Evolutionary conservation across 306 rosid species (phyloP).

Genomic region (Cyclanthera cordifolia): DNA sequence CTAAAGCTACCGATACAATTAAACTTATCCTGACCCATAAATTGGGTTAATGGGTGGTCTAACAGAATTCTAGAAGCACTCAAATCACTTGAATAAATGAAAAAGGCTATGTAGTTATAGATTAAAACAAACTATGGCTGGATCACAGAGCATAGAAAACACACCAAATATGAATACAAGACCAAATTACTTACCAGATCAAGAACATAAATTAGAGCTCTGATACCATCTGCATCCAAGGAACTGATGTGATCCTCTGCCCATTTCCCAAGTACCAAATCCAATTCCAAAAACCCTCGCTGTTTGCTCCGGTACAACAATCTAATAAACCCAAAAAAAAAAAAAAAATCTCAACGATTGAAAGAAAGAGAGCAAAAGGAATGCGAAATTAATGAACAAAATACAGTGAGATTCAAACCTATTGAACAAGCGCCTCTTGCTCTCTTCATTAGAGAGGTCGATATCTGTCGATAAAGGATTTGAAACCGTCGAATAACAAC

Average conservation of each 20-base stretch:
- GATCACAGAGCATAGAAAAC: background rate
- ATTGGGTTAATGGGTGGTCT: no score
- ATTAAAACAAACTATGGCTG: background rate
- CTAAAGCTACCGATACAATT: no score
- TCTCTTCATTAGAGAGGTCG: constrained; percentile 60
- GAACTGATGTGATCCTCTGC: constrained; percentile 61
- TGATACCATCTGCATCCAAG: constrained; percentile 54
- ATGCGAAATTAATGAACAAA: background rate
- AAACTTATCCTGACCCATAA: no score
- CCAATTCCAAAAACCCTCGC: constrained; percentile 75
- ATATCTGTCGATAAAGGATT: constrained; percentile 20
- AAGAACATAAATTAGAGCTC: constrained; percentile 53
- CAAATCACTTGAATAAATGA: background rate
- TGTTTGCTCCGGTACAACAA: constrained; percentile 81
- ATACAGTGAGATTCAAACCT: constrained; percentile 21
- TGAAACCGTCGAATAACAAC: constrained; percentile 24
- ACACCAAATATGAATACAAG: background rate
- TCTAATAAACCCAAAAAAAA: constrained; percentile 21
- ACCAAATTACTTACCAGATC: constrained; percentile 38
- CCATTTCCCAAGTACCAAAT: constrained; percentile 91
- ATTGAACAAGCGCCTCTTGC: constrained; percentile 61
- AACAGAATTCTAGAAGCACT: no score
- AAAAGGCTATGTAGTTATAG: background rate
- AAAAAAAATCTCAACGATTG: background rate
- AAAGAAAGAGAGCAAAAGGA: background rate